phyloP scores from a whole-genome alignment of 805 yeast genomes.

The Metschnikowia baotianmanensis region DNA sequence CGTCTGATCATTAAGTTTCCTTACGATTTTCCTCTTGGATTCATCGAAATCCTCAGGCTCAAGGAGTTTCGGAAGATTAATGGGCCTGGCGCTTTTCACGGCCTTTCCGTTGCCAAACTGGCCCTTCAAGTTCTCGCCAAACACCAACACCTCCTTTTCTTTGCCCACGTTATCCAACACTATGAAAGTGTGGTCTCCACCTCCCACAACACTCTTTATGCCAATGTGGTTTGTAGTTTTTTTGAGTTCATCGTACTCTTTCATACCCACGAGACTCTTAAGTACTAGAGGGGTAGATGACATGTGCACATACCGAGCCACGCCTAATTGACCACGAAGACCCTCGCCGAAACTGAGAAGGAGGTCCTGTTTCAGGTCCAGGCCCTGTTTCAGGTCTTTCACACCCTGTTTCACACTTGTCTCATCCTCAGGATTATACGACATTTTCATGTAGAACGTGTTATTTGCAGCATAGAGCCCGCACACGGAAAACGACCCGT shows the following conservation, averaged over 20 bases:
- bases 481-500: conserved; percentile 27
- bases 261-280: conserved; percentile 18
- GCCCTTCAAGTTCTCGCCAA: conserved; percentile 85
- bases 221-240: conserved; percentile 11
- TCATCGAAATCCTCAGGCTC: conserved; percentile 47
- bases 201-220: conserved; percentile 50
- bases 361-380: conserved; percentile 21
- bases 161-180: conserved; percentile 48
- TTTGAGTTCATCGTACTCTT: conserved; percentile 16
- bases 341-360: conserved; percentile 80
- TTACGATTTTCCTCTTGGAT: conserved; percentile 25
- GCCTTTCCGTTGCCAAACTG: conserved; percentile 84
- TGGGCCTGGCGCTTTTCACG: conserved; percentile 56
- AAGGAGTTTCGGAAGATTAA: conserved; percentile 50
- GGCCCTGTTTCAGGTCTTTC: too few species aligned
- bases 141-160: conserved; percentile 57
- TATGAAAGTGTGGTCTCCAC: conserved; percentile 63
- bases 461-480: conserved; percentile 70
- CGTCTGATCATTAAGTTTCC: conserved; percentile 32
- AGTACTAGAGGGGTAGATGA: conserved; percentile 64
- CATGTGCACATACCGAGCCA: conserved; percentile 71
- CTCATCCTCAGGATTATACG: conserved; percentile 20
- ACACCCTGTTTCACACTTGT: too few species aligned
- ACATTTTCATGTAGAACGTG: conserved; percentile 39
- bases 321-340: conserved; percentile 80